A percentile compares a stretch with the other conserved stretches of the same genome.
Evolutionary conservation across 257 asterid genomes (phyloP).

Genomic region (Nicotiana undulata): DNA sequence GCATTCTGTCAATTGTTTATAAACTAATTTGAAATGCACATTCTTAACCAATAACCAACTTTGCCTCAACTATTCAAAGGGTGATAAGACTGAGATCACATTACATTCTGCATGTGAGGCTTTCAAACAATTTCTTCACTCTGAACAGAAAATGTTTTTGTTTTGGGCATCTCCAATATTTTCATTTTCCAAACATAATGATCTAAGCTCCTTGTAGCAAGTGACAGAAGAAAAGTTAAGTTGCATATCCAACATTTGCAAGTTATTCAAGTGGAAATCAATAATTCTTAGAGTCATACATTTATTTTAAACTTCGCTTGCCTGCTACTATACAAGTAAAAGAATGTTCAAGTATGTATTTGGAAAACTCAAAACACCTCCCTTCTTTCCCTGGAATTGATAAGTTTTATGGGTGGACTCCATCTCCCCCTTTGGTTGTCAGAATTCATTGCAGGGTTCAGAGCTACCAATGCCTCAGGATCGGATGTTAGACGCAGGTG

Average conservation of each 20-base stretch:
- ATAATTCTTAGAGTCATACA: not conserved
- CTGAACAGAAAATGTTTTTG: not conserved
- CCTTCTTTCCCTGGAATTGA: slow-evolving; percentile 24
- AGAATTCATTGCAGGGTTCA: slow-evolving; percentile 64
- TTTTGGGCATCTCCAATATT: not conserved
- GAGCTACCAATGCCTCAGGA: slow-evolving; percentile 57
- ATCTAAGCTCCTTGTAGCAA: not conserved
- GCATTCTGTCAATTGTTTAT: not conserved
- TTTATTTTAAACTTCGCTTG: not conserved
- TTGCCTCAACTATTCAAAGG: not conserved
- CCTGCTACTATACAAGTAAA: not conserved
- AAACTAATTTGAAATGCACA: slow-evolving; percentile 8
- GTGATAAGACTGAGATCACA: not conserved
- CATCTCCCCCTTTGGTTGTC: slow-evolving; percentile 21
- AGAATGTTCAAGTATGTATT: not conserved
- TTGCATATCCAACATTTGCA: not conserved
- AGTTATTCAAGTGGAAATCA: not conserved
- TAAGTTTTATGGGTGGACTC: slow-evolving; percentile 35
- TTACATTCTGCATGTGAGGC: not conserved
- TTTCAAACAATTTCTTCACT: not conserved
- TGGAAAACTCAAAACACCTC: not conserved
- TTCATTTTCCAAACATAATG: not conserved
- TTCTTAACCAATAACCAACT: not conserved
- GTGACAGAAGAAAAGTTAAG: not conserved
- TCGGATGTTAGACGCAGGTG: slow-evolving; percentile 65